phyloP scores from a whole-genome alignment of 257 asterid species.

The Nicotiana benthamiana region DNA sequence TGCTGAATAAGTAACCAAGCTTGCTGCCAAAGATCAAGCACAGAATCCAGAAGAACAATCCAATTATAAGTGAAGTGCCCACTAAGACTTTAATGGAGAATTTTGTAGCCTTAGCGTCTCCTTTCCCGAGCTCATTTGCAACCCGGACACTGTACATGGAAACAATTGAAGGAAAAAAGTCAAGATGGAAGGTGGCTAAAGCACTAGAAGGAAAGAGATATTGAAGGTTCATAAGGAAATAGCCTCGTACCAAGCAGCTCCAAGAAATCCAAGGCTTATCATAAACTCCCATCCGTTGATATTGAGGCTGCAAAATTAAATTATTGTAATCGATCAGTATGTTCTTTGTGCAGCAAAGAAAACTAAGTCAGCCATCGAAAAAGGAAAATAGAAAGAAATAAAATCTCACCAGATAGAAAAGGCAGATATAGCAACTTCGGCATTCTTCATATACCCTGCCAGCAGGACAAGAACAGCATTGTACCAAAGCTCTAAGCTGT shows the following conservation, averaged over 20 bases:
- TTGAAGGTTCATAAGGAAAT: background rate
- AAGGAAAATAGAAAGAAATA: background rate
- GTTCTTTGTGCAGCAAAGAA: background rate
- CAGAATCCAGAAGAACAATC: constrained; percentile 33
- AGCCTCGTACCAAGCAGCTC: constrained; percentile 59
- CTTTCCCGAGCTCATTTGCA: constrained; percentile 73
- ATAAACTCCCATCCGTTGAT: constrained; percentile 79
- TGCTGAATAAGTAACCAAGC: constrained; percentile 50
- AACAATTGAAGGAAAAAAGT: background rate
- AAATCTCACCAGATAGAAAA: constrained; percentile 69
- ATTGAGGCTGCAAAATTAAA: constrained; percentile 48
- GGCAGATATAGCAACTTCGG: constrained; percentile 77
- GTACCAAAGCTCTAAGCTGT: constrained; percentile 88
- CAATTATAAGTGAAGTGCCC: constrained; percentile 36
- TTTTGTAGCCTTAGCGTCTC: constrained; percentile 59
- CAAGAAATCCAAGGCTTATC: constrained; percentile 75
- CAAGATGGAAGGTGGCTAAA: background rate
- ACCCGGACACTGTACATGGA: constrained; percentile 47
- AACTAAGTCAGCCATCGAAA: background rate
- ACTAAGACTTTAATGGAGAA: constrained; percentile 62
- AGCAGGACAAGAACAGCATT: constrained; percentile 66
- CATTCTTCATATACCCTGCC: constrained; percentile 87
- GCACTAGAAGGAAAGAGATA: background rate
- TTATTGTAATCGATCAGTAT: background rate
- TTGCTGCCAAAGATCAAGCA: constrained; percentile 45